These are phyloP conservation scores for Vitis cinerea DNA, from an alignment of 164 flowering plant genomes.

Conservation along the genomic window DNA sequence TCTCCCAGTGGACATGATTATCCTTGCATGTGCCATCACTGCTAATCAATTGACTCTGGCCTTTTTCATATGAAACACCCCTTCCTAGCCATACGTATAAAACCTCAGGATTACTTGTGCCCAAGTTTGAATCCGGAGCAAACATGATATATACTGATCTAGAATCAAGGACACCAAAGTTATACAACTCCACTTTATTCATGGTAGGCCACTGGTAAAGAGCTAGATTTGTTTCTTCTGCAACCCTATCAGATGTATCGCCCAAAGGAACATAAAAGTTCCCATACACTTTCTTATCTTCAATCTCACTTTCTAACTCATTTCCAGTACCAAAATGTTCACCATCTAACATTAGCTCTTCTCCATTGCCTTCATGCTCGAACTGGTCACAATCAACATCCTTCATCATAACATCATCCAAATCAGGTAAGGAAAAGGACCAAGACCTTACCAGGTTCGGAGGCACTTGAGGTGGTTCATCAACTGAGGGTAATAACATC, in stretches of 20 bases:
- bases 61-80: conserved; percentile 18
- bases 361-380: conserved; percentile 19
- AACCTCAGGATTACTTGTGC: conserved; percentile 12
- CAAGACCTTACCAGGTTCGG: conserved; percentile 39
- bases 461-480: conserved; percentile 32
- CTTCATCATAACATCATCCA: conserved; percentile 29
- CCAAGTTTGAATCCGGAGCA: conserved; percentile 18
- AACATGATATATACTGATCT: conserved; percentile 42
- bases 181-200: conserved; percentile 33
- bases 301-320: conserved; percentile 6
- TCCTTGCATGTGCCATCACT: conserved; percentile 10
- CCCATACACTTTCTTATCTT: conserved; percentile 16
- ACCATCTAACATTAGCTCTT: conserved; percentile 24
- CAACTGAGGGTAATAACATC: conserved; percentile 41
- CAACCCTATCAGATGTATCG: conserved; percentile 5
- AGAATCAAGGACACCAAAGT: conserved; percentile 32
- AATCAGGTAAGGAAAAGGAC: conserved; percentile 42
- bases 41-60: conserved; percentile 17
- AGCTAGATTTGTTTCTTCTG: conserved; percentile 14
- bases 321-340: conserved; percentile 11
- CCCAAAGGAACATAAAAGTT: conserved; percentile 9
- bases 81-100: conserved; percentile 52
- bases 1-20: conserved; percentile 23
- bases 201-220: conserved; percentile 44
- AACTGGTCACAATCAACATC: conserved; percentile 14